Base-by-base conservation (phyloP, 78 protist species). In the Chrysochromulina parva region DNA sequence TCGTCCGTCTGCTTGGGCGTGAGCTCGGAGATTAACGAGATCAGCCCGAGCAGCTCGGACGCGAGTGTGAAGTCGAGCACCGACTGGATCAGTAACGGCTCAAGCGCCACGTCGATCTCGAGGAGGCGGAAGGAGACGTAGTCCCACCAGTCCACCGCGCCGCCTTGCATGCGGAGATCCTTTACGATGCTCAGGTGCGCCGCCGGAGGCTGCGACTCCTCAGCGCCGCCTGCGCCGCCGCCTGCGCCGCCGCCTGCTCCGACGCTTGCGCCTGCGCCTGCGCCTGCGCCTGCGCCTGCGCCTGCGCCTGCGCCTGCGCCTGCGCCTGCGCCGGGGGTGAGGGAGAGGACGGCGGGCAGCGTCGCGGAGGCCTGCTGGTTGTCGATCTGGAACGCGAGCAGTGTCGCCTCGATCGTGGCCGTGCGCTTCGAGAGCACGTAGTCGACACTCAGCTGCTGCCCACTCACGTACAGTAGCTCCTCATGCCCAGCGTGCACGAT, bases 281-380 rank as follows among this genome's bases (percentile, higher is more conserved):
- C n/a, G n/a, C n/a, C n/a, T n/a, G n/a, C n/a, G n/a, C n/a, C n/a
- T n/a, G n/a, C n/a, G n/a, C n/a, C n/a, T n/a, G n/a, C n/a, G n/a
- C n/a, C n/a, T n/a, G n/a, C n/a, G n/a, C n/a, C n/a, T n/a, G n/a
- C n/a, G n/a, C n/a, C n/a, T n/a, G n/a, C n/a, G n/a, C n/a, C 4
- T 19, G 78, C 16, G 5, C 10, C 50, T 11, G 50, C n/a, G n/a
- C n/a, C n/a, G n/a, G n/a, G n/a, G 62, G 62, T 57, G 82, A 74
- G 82, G 28, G 82, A 74, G 58, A 74, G 82, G 13, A 74, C 55
- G 19, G 82, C 82, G 26, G 82, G 82, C 55, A 74, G 82, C 53
- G 82, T 74, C 28, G 82, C 82, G n/a, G 16, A 3, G 28, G 54
- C 3, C n/a, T 17, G 82, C 55, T 74, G 82, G 82, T 74, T 74